Base-by-base conservation (phyloP, 306 rosid genomes). In the Gleditsia sinensis region DNA sequence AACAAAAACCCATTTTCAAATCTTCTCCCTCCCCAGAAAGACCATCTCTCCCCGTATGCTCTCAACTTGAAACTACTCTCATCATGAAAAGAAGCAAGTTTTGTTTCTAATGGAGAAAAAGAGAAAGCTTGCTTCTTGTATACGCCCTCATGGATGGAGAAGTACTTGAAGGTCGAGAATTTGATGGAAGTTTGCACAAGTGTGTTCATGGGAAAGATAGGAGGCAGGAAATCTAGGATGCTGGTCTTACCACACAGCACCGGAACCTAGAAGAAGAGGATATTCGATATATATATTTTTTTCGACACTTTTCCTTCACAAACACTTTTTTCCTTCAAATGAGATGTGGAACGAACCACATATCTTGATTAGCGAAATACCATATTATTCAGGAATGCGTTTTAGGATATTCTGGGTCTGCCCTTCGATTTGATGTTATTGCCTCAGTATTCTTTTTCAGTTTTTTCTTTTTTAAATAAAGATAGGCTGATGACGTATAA, bases 121-220 rank as follows among this genome's bases (percentile, higher is more conserved):
- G 55, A 71, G 69, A 50, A 75, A 70, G 68, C 60, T 86, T 94
- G 88, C 37, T 71, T 83, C 77, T 70, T 81, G 83, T 2, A 65
- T 24, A 37, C 20, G 55, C 61, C 75, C 40, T 69, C 78, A 66
- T 80, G 75, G 64, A 84, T 16, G 57, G 55, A 70, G 66, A 51
- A 55, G 66, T 66, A 60, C 65, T 83, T 81, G 51, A 75, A 90
- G 72, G 81, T 27, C 40, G 88, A 74, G 71, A 86, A 71, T 53
- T 85, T 86, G 48, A 75, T 20, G 57, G 87, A 79, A 83, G 83
- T 54, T 62, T 86, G 90, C 27, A 84, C 40, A 28, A 76, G 69
- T 12, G 80, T 71, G 67, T 80, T 75, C 97, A 87, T 89, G 77
- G 88, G 71, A 75, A 60, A 78, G 46, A 55, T 39, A 23, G 21